phyloP scores from a whole-genome alignment of 2,329 filamentous ascomycete genomes.

The Waltergamsia citrina region DNA sequence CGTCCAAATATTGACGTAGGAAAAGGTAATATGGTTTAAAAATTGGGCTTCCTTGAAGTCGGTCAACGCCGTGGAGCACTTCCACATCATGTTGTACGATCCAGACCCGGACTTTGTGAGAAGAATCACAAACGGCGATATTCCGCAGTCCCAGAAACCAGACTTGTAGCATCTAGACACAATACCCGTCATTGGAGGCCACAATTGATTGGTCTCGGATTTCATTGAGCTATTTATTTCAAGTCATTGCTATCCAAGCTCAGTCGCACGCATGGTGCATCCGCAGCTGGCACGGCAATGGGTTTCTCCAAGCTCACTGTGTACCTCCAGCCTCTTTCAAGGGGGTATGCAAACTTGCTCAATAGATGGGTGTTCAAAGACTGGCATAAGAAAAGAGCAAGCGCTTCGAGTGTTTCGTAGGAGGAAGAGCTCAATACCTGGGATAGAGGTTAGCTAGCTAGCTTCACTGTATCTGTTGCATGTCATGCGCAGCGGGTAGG shows the following conservation, averaged over 20 bases:
- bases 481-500: background rate
- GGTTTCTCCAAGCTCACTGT: conserved; percentile 61
- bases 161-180: conserved; percentile 1
- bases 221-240: too few species aligned
- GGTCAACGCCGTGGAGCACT: conserved; percentile 80
- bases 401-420: conserved; percentile 55
- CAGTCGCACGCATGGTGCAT: conserved; percentile 57
- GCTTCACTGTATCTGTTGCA: too few species aligned
- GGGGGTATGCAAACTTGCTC: background rate
- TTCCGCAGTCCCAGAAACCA: conserved; percentile 39
- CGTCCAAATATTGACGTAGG: conserved; percentile 5
- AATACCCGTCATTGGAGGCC: too few species aligned
- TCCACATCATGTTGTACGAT: conserved; percentile 84
- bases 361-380: background rate
- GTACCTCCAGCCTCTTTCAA: conserved; percentile 34
- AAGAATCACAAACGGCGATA: conserved; percentile 64
- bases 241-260: too few species aligned
- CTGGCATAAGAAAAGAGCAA: conserved; percentile 26
- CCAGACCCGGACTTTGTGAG: conserved; percentile 61
- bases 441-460: too few species aligned
- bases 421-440: conserved; percentile 45
- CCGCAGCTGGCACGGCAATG: conserved; percentile 62
- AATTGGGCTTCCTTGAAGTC: conserved; percentile 85
- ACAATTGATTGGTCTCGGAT: too few species aligned
- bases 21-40: conserved; percentile 40